Evolutionary conservation across 2,329 filamentous ascomycete genomes (phyloP), one percentile per base, ranked within the genome.

Genomic region (Zasmidium cellare): DNA sequence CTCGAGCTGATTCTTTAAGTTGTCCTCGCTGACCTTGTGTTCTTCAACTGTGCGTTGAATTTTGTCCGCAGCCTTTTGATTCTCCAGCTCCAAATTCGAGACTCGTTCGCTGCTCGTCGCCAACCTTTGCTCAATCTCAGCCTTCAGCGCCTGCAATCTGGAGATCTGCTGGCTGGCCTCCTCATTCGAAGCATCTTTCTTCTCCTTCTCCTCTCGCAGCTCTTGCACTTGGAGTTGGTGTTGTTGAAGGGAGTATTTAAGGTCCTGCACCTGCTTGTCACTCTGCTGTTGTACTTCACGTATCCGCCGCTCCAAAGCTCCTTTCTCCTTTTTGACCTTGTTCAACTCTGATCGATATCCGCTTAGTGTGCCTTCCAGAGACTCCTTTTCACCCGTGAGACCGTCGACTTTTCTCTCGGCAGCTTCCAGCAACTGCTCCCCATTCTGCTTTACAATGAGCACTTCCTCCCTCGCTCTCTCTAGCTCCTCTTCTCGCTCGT

Each of bases 361-460:
- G 12, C 62, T 35, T 45, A 70, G 23, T 20, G 50, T 44, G n/a
- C 59, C 35, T 41, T 62, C 56, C 12, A 73, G 57, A 3, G 44
- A 55, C 38, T 72, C 69, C 52, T 71, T 73, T 56, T 72, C 70
- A 11, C 58, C 63, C 23, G 67, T 65, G 38, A 72, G 56, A 24
- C 59, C 52, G 57, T 75, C 72, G 14, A 74, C 67, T n/a, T 69
- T 62, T 20, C 54, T 57, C 58, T 74, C 72, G 7, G 72, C 72
- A 22, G 62, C 62, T 56, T 71, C 71, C n/a, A 74, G 47, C 65
- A 67, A 61, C 50, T 62, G 62, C 53, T 66, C 58, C 16, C 55
- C 46, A 28, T 52, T 55, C 46, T 61, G 64, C 54, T 62, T 65
- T 46, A 63, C 66, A 45, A 65, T 57, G 54, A 51, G 57, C 28